A percentile compares a stretch with the other conserved stretches of the same genome.
These are phyloP conservation scores for Closterium sp. DNA, from an alignment of 139 green algal species.

Conservation along the genomic window DNA sequence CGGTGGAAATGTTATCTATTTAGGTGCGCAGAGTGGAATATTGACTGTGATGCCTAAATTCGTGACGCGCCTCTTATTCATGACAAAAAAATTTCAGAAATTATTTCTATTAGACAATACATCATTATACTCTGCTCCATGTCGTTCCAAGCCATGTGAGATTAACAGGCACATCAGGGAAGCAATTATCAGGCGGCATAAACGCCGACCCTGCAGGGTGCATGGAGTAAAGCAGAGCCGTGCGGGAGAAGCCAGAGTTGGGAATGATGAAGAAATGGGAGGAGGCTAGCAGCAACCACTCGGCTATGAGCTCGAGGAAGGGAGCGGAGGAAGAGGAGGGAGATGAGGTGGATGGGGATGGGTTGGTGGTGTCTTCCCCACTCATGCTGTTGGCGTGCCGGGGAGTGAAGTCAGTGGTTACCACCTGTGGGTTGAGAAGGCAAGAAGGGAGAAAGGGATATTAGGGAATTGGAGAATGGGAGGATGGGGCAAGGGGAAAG, in stretches of 20 bases:
- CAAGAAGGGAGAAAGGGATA: not conserved
- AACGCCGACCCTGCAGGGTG: not conserved
- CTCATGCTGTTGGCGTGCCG: not conserved
- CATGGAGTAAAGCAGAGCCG: not conserved
- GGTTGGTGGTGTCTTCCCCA: too few relatives aligned
- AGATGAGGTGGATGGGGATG: too few relatives aligned
- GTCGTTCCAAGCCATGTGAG: not conserved
- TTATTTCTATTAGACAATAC: too few relatives aligned
- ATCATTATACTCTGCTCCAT: not conserved
- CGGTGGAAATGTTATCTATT: too few relatives aligned
- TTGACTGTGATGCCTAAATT: too few relatives aligned
- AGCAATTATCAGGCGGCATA: not conserved
- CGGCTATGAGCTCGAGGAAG: too few relatives aligned
- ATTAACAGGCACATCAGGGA: not conserved
- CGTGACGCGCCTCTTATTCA: too few relatives aligned
- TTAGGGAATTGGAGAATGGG: too few relatives aligned
- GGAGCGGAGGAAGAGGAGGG: too few relatives aligned
- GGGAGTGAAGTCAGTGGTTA: not conserved
- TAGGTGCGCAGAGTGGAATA: too few relatives aligned
- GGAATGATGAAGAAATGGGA: not conserved
- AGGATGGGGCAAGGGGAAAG: not conserved
- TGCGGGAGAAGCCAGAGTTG: not conserved
- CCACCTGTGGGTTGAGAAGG: not conserved
- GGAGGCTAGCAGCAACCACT: not conserved
- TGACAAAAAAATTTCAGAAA: too few relatives aligned